Evolutionary conservation across 139 green algal genomes (phyloP).

Genomic region (Spirogloea muscicola): DNA sequence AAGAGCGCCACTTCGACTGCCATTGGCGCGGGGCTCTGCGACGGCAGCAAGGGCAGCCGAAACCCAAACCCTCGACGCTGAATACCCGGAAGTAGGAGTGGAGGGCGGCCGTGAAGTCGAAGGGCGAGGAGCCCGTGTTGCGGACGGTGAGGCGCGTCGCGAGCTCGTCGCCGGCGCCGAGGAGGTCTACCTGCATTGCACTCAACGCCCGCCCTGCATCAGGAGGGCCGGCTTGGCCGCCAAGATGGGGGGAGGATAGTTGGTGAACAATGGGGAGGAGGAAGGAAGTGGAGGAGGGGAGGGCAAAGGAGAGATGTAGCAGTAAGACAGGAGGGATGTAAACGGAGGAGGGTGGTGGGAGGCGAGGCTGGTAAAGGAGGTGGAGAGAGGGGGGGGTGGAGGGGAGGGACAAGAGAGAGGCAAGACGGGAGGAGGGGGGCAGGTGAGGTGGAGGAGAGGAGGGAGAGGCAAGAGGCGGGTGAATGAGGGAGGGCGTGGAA

Average conservation of each 20-base stretch:
- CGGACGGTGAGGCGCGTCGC: slow-evolving; percentile 70
- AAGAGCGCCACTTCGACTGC: too few species aligned
- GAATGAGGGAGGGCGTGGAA: neutral
- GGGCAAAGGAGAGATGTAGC: too few species aligned
- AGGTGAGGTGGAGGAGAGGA: neutral
- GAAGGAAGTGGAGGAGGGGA: too few species aligned
- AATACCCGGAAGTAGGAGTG: slow-evolving; percentile 93
- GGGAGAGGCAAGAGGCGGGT: neutral
- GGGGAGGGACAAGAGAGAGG: neutral
- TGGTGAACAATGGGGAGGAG: too few species aligned
- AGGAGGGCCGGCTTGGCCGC: too few species aligned
- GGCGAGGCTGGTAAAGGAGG: neutral
- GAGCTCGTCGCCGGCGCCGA: slow-evolving; percentile 78
- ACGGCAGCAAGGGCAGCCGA: too few species aligned
- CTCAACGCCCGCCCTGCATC: too few species aligned
- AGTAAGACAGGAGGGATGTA: neutral
- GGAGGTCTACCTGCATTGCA: too few species aligned
- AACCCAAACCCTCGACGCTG: too few species aligned
- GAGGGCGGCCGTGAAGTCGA: slow-evolving; percentile 90
- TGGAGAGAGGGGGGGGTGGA: neutral
- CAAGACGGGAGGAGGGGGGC: neutral
- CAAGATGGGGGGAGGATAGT: too few species aligned
- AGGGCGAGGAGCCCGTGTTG: slow-evolving; percentile 77
- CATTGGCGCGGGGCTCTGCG: too few species aligned
- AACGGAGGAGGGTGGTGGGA: neutral